Percentiles rank a stretch among this genome's conserved stretches.
Conservation (phyloP, 2,329 filamentous ascomycete species). For the Aspergillus ustus region DNA sequence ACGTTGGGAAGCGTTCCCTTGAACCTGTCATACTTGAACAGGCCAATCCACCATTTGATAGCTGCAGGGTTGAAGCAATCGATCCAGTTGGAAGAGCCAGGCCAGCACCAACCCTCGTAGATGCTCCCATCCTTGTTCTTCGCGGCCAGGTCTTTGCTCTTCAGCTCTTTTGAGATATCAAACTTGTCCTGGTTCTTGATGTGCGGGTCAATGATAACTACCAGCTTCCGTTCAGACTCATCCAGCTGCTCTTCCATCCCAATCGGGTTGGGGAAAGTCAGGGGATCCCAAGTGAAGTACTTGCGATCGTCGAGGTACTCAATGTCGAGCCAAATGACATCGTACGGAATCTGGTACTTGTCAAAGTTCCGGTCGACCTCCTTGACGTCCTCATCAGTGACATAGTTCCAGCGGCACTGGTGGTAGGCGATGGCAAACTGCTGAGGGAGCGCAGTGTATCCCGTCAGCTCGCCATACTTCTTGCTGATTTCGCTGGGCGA, state of each 20-base stretch:
- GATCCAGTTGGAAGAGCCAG: conserved; percentile 93
- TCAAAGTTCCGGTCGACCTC: conserved; percentile 97
- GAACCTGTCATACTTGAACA: conserved; percentile 89
- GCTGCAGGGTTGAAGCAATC: conserved; percentile 95
- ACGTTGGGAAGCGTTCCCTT: conserved; percentile 84
- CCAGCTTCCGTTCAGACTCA: conserved; percentile 83
- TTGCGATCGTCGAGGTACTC: conserved; percentile 97
- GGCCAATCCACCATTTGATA: conserved; percentile 83
- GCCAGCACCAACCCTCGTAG: conserved; percentile 99
- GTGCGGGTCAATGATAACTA: conserved; percentile 94
- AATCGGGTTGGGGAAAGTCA: conserved; percentile 84
- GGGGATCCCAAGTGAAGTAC: conserved; percentile 95
- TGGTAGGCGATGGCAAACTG: conserved; percentile 93
- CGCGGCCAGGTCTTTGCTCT: conserved; percentile 79
- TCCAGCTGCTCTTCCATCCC: conserved; percentile 89
- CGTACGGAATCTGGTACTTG: conserved; percentile 92
- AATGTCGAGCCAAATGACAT: conserved; percentile 98
- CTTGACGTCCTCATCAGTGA: conserved; percentile 94
- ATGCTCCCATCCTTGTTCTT: conserved; percentile 87
- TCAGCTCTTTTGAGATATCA: conserved; percentile 76
- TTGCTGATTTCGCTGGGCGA: conserved; percentile 80
- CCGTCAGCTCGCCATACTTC: conserved; percentile 86
- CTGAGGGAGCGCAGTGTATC: conserved; percentile 87
- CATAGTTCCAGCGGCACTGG: conserved; percentile 98
- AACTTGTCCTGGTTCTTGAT: conserved; percentile 92